Base-by-base conservation (phyloP, 148 eudicot species). In the Camellia japonica region DNA sequence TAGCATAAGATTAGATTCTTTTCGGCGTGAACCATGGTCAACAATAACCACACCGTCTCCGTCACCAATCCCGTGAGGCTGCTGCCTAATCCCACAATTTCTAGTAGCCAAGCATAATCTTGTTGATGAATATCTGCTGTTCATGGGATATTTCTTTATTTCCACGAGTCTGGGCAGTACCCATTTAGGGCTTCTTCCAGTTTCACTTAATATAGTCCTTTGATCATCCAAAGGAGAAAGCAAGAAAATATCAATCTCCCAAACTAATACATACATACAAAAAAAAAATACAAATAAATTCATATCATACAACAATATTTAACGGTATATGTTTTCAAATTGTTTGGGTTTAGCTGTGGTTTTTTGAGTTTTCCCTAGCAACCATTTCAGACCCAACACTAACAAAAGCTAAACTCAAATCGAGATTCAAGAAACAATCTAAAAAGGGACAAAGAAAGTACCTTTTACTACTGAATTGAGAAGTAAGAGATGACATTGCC, bases 21-120 rank as follows among this genome's bases (percentile, higher is more conserved):
- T 89, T 67, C 97, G 89, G 20, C 95, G 98, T 42, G 99, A 96
- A 49, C 99, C 99, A 83, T 96, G 99, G 82, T 96, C 99, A 46
- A 93, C 97, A 58, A 96, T 91, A 75, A 93, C 89, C 55, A 96
- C 84, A 47, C 94, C 98, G 85, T 95, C 98, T 78, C 82, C 84
- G 60, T 84, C 82, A 51, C 85, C 92, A 58, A 92, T 79, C 68
- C 85, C 84, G 79, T 81, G 71, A 19, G 71, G 20, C 74, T 72
- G 71, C 80, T 65, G 76, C 74, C 79, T 78, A 58, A 75, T 73
- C 44, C 82, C 85, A 55, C 85, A 88, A 82, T 84, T 82, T 12
- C 78, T 71, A 55, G 86, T 54, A 69, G 83, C 79, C 78, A 87
- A 23, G 76, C 86, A 76, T 69, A 71, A 67, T 51, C 9, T 47